Evolutionary conservation across 129 eudicot species (phyloP), one percentile per base, ranked within the genome.

Genomic region (Gnaphalium uliginosum): DNA sequence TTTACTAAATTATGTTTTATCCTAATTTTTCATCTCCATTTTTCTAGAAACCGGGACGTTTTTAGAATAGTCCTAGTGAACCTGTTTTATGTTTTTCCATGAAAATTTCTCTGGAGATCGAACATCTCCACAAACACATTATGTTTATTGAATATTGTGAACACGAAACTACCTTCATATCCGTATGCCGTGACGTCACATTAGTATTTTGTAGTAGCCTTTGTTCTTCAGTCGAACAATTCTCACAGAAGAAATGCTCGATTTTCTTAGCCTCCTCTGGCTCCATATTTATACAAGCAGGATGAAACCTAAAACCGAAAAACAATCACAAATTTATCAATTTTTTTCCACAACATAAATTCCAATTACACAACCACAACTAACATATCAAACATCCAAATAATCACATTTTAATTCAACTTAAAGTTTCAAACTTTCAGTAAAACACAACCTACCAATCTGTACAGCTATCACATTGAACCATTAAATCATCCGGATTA

Each of bases 401-500:
- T 39, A n/a, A 26, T 11, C 71, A 75, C 59, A 30, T 2, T 27
- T 51, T 22, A 19, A 54, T 60, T 60, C n/a, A 60, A 60, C 8
- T 59, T 59, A 59, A 53, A 53, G 59, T 11, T 25, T 25, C 19
- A 35, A 19, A 2, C 14, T 66, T 37, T 19, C 64, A 33, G 6
- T 4, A 17, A 30, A 17, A 17, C 0, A 24, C 57, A 24, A 68
- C 91, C 72, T 77, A 94, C 98, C 97, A 94, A 80, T 94, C 98
- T 2, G 76, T 81, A 87, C 98, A 94, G 46, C 82, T 93, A 75
- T 94, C 98, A 73, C 97, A 94, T 46, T 94, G 98, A 77, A 94
- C 89, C 98, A 94, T 93, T 39, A 93, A 81, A 68, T 93, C 96
- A 68, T 93, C 98, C 0, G 98, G 98, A 81, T 93, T 93, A 75